Evolutionary conservation across 805 yeast species (phyloP).

Genomic region (Hyphopichia homilentoma): DNA sequence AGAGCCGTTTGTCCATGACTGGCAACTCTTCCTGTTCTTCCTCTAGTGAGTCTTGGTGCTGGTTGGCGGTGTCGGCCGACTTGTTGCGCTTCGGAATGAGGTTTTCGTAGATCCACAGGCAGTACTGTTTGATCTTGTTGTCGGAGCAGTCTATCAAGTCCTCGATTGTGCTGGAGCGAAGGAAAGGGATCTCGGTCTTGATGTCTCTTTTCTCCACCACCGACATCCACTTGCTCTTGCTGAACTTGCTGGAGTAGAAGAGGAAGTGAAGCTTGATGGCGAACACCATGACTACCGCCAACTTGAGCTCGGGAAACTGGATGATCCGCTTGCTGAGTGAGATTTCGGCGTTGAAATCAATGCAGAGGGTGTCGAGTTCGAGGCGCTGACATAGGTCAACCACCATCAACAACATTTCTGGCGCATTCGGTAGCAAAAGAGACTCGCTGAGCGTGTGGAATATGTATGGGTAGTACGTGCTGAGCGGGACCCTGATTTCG

Average conservation of each 20-base stretch:
- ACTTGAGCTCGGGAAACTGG: constrained; percentile 37
- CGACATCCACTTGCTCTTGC: constrained; percentile 12
- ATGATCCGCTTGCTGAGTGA: constrained; percentile 3
- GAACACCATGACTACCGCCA: constrained; percentile 28
- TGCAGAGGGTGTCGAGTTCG: constrained; percentile 4
- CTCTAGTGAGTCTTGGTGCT: constrained; percentile 3
- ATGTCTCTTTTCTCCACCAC: constrained; percentile 3
- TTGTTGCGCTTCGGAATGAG: constrained; percentile 20
- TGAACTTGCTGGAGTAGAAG: constrained; percentile 2
- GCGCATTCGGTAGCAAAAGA: constrained; percentile 44
- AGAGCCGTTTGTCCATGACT: constrained; percentile 27
- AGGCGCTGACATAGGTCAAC: constrained; percentile 11
- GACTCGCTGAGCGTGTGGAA: constrained; percentile 40
- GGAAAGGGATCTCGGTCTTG: constrained; percentile 5
- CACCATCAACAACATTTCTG: constrained; percentile 42
- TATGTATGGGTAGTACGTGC: constrained; percentile 34
- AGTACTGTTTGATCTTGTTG: constrained; percentile 41
- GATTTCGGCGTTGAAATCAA: constrained; percentile 3
- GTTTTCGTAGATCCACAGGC: constrained; percentile 46
- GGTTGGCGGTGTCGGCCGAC: constrained; percentile 2
- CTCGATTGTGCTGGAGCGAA: constrained; percentile 4
- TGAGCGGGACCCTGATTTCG: constrained; percentile 12
- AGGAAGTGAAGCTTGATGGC: constrained; percentile 29
- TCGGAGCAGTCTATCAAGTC: constrained; percentile 45
- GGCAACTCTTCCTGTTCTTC: constrained; percentile 15